These are phyloP conservation scores for Saccharomycopsis sp. DNA, from an alignment of 805 yeast genomes.

Conservation along the genomic window DNA sequence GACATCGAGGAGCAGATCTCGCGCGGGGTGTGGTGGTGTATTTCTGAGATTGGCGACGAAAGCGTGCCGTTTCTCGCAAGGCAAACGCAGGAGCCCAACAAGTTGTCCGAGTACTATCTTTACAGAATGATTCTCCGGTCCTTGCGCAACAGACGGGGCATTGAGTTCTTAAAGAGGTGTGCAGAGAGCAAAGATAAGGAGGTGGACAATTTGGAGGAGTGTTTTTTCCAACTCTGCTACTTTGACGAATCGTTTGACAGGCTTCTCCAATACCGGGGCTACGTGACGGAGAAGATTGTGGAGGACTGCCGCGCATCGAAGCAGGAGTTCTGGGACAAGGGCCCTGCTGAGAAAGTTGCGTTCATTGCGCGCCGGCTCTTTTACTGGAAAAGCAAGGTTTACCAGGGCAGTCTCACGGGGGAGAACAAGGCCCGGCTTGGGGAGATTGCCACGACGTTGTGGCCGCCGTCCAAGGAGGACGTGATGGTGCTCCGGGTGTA, in stretches of 20 bases:
- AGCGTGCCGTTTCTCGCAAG: neutral
- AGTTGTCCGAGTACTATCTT: neutral
- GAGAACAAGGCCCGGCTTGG: no score
- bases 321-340: no score
- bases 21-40: neutral
- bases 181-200: neutral
- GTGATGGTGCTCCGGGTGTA: neutral
- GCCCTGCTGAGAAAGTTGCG: neutral
- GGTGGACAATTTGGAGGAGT: constrained; percentile 5
- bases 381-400: neutral
- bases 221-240: constrained; percentile 2
- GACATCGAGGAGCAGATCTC: neutral
- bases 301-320: no score
- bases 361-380: no score
- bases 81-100: neutral
- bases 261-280: no score
- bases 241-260: constrained; percentile 5
- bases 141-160: neutral
- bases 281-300: no score
- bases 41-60: neutral
- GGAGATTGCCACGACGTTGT: neutral
- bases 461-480: constrained; percentile 1
- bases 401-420: neutral
- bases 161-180: neutral
- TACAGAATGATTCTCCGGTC: neutral